phyloP scores from a whole-genome alignment of 2,329 filamentous ascomycete species.

The Pestalotiopsis sp. region DNA sequence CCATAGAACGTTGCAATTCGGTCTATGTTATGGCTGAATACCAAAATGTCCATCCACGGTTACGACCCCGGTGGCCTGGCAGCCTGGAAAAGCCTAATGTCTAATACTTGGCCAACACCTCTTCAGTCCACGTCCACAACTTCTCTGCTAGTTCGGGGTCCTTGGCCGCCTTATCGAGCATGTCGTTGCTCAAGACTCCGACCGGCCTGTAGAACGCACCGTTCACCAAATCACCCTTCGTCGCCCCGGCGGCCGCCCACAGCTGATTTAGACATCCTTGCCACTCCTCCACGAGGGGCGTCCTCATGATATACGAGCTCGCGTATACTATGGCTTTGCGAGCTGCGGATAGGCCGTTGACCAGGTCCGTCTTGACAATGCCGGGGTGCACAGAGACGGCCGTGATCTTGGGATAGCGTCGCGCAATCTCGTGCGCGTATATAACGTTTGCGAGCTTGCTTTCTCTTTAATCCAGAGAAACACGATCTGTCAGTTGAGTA shows the following conservation, averaged over 20 bases:
- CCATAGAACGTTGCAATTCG: neutral
- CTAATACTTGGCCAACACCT: slow-evolving; percentile 26
- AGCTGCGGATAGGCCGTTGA: slow-evolving; percentile 18
- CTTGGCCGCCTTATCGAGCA: slow-evolving; percentile 27
- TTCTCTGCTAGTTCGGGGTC: slow-evolving; percentile 30
- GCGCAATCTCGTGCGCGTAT: slow-evolving; percentile 17
- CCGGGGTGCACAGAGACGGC: slow-evolving; percentile 14
- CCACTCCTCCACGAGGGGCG: slow-evolving; percentile 17
- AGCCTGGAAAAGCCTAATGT: neutral
- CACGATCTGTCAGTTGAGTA: neutral
- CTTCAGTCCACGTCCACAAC: slow-evolving; percentile 39
- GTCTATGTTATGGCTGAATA: neutral
- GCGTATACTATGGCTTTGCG: slow-evolving; percentile 38
- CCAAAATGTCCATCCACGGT: too few relatives aligned
- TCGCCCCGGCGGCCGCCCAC: slow-evolving; percentile 38
- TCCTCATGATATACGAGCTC: slow-evolving; percentile 31
- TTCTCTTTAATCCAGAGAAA: slow-evolving; percentile 25
- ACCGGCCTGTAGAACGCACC: slow-evolving; percentile 37
- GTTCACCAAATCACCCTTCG: slow-evolving; percentile 26
- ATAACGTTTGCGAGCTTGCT: slow-evolving; percentile 22
- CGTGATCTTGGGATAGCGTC: slow-evolving; percentile 16
- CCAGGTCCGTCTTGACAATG: slow-evolving; percentile 19
- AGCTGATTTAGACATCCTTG: slow-evolving; percentile 37
- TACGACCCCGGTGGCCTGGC: too few relatives aligned
- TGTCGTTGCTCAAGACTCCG: slow-evolving; percentile 27